Evolutionary conservation across 129 eudicot genomes (phyloP).

Genomic region (Gnaphalium uliginosum): DNA sequence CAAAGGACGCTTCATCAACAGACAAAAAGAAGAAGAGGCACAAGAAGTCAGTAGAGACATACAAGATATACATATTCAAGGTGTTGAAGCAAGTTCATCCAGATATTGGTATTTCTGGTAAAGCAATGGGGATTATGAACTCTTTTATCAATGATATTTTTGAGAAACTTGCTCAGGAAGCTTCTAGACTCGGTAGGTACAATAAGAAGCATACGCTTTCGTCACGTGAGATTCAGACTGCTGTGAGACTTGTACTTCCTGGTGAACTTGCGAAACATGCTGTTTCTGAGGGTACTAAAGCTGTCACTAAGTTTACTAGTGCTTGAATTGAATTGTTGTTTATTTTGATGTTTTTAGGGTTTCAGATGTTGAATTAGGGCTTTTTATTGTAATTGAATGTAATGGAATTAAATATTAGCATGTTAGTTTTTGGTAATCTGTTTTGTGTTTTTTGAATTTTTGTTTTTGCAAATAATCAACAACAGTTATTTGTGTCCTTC

Average conservation of each 20-base stretch:
- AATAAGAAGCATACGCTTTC: conserved; percentile 26
- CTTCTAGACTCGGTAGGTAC: conserved; percentile 31
- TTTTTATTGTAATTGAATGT: not conserved
- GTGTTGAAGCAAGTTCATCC: conserved; percentile 37
- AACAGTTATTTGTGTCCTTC: no score
- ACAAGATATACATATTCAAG: conserved; percentile 40
- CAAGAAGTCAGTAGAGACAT: conserved; percentile 32
- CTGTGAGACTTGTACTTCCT: conserved; percentile 33
- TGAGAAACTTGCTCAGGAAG: conserved; percentile 37
- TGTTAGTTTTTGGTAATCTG: no score
- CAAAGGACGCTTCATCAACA: conserved; percentile 45
- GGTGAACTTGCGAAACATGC: conserved; percentile 35
- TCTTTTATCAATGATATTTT: conserved; percentile 32
- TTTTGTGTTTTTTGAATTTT: not conserved
- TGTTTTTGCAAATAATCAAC: not conserved
- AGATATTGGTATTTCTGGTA: conserved; percentile 25
- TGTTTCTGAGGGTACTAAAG: conserved; percentile 36
- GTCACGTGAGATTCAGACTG: conserved; percentile 35
- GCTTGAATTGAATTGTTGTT: not conserved
- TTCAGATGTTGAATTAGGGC: not conserved
- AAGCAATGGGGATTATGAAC: conserved; percentile 39
- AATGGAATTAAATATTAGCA: not conserved
- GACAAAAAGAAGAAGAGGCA: conserved; percentile 35
- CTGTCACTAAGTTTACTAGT: conserved; percentile 34
- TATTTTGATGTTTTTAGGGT: not conserved